Evolutionary conservation across 2,329 filamentous ascomycete genomes (phyloP).

Genomic region (Hymenoscyphus linearis): DNA sequence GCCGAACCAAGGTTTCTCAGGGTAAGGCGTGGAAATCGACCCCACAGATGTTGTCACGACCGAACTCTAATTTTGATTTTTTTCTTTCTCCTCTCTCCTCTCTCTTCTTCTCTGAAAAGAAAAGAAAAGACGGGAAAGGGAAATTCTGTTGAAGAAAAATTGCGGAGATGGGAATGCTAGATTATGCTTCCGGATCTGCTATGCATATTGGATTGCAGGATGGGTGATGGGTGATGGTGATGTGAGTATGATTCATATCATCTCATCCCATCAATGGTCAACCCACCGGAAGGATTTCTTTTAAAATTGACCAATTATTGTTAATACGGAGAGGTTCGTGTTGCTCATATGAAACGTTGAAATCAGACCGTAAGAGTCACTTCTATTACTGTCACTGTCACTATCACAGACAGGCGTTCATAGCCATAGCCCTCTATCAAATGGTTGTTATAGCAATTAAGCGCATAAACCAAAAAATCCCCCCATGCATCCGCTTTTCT

Average conservation of each 20-base stretch:
- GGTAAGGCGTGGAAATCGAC: neutral
- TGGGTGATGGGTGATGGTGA: too few relatives aligned
- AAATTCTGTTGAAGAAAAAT: neutral
- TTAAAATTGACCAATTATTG: neutral
- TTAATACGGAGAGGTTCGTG: neutral
- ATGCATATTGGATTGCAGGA: neutral
- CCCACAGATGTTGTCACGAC: neutral
- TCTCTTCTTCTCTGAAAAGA: too few relatives aligned
- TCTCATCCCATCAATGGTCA: too few relatives aligned
- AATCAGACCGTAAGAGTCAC: neutral
- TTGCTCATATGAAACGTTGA: neutral
- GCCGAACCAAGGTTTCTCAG: neutral
- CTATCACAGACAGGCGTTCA: neutral
- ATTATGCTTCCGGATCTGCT: neutral
- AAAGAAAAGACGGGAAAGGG: too few relatives aligned
- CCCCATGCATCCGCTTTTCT: constrained; percentile 12
- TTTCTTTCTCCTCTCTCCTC: too few relatives aligned
- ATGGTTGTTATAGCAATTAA: neutral
- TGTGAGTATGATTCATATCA: constrained; percentile 3
- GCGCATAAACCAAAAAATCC: too few relatives aligned
- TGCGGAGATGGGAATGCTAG: neutral
- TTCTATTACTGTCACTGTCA: neutral
- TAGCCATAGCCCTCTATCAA: neutral
- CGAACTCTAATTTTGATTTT: neutral
- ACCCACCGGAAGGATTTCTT: neutral